Base-by-base conservation (phyloP, 2,329 filamentous ascomycete genomes). In the Ophiognomonia clavigignenti-juglandacearum region DNA sequence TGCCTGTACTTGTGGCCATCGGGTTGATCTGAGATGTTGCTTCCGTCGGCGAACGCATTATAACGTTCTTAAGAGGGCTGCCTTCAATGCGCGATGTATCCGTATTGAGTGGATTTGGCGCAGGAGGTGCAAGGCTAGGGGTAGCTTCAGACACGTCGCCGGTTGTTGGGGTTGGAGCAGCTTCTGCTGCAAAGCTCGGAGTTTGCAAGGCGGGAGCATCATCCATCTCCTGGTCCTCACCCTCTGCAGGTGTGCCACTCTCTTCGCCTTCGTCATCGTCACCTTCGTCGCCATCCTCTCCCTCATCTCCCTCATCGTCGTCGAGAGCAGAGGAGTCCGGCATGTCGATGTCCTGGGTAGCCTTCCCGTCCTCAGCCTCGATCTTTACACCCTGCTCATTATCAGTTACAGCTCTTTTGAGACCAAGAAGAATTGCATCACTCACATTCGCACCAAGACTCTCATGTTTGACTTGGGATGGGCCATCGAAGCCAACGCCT, bases 61-160 rank as follows among this genome's bases (percentile, higher is more conserved):
- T 62, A 29, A 77, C 72, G 40, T 77, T 74, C 61, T 77, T 77
- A 18, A 78, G 59, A 1, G 75, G 75, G 43, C 75, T 79, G 3
- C 74, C 75, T 52, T 76, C 74, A 3, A 67, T 55, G 51, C 57
- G 66, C 1, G 66, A 63, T 3, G 66, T 62, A 0, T 56, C 47
- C 19, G 54, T 45, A 26, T 57, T 45, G 39, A 49, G 27, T 24
- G 53, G 52, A 14, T 57, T 46, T 26, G 45, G 32, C 29, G 53
- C 52, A 13, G 52, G 56, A 53, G 38, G 61, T 29, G 41, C 65
- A 51, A 29, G 67, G 60, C 31, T 62, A 57, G 26, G 66, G 56
- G n/a, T 50, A 59, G 45, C 64, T 59, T 50, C 59, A 65, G 44
- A 58, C 47, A 22, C 61, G 59, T 27, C 60, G 40, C 14, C 63